phyloP scores from a whole-genome alignment of 768 basidiomycete species.

The Rhizopogon rudus region DNA sequence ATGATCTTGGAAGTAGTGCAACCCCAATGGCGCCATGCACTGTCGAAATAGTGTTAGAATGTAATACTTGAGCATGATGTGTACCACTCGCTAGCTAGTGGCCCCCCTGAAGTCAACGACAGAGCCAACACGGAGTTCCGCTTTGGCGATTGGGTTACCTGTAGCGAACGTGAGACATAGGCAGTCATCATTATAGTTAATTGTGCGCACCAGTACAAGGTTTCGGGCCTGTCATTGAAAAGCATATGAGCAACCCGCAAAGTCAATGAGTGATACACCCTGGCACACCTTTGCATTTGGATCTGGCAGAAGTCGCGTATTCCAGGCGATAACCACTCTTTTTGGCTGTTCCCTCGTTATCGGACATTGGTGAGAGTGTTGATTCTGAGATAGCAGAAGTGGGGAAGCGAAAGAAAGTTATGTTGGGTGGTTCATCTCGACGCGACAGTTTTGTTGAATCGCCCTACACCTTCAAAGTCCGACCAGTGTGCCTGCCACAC shows the following conservation, averaged over 20 bases:
- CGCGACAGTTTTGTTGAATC: slow-evolving; percentile 35
- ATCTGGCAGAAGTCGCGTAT: slow-evolving; percentile 60
- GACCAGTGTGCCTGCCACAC: slow-evolving; percentile 24
- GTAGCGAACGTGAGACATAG: slow-evolving; percentile 12
- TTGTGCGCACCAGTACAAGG: slow-evolving; percentile 58
- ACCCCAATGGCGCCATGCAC: slow-evolving; percentile 90
- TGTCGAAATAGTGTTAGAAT: slow-evolving; percentile 19
- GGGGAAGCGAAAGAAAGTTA: slow-evolving; percentile 25
- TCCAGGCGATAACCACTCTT: slow-evolving; percentile 68
- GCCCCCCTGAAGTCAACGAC: slow-evolving; percentile 71
- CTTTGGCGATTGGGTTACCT: slow-evolving; percentile 75
- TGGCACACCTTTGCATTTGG: slow-evolving; percentile 17
- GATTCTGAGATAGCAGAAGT: slow-evolving; percentile 12
- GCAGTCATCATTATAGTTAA: background rate
- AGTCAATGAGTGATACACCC: slow-evolving; percentile 17
- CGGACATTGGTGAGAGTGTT: slow-evolving; percentile 25
- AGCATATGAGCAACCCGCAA: slow-evolving; percentile 14
- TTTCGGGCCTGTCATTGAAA: slow-evolving; percentile 55
- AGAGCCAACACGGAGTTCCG: slow-evolving; percentile 65
- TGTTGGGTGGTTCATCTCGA: slow-evolving; percentile 34
- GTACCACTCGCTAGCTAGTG: slow-evolving; percentile 51
- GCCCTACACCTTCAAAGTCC: slow-evolving; percentile 34
- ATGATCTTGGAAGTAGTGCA: slow-evolving; percentile 71
- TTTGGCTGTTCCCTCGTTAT: slow-evolving; percentile 29
- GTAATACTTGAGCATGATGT: background rate